A percentile compares a stretch with the other conserved stretches of the same genome.
Evolutionary conservation across 192 early-diverging fungal genomes (phyloP).

Genomic region (Podila epicladia): DNA sequence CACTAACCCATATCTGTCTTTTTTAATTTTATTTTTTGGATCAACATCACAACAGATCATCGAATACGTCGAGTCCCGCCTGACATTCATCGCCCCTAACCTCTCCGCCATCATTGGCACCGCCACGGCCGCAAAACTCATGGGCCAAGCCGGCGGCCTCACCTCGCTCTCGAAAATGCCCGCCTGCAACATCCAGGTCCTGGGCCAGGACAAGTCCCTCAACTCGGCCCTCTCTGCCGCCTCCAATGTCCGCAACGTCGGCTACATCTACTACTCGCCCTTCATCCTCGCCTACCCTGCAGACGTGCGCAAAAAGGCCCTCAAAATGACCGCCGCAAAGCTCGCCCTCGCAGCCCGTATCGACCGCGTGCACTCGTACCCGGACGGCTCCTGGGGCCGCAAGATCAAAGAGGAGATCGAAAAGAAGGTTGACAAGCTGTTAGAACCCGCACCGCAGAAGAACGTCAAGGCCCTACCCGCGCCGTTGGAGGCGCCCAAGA

Average conservation of each 20-base stretch:
- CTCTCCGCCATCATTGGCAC: constrained; percentile 87
- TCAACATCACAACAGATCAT: constrained; percentile 63
- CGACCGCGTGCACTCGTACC: constrained; percentile 75
- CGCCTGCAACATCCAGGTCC: constrained; percentile 86
- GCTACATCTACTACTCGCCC: constrained; percentile 83
- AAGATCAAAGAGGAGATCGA: constrained; percentile 83
- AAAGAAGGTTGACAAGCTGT: constrained; percentile 85
- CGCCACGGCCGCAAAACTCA: constrained; percentile 88
- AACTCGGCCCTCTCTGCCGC: constrained; percentile 72
- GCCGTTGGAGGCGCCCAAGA: constrained; percentile 91
- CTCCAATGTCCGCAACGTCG: constrained; percentile 76
- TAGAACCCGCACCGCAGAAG: constrained; percentile 88
- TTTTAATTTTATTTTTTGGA: too few relatives aligned
- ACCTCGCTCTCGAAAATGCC: constrained; percentile 89
- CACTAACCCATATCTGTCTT: neutral
- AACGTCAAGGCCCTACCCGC: constrained; percentile 90
- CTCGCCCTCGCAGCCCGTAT: constrained; percentile 86
- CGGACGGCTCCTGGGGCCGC: constrained; percentile 80
- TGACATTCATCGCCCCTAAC: constrained; percentile 95
- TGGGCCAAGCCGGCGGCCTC: constrained; percentile 91
- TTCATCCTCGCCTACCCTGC: constrained; percentile 72
- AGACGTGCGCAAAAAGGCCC: constrained; percentile 83
- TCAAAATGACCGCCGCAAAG: constrained; percentile 86
- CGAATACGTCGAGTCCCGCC: constrained; percentile 90
- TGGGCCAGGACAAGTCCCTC: constrained; percentile 35